Evolutionary conservation across 2,329 filamentous ascomycete species (phyloP).

Genomic region (Metarhizium robertsii): DNA sequence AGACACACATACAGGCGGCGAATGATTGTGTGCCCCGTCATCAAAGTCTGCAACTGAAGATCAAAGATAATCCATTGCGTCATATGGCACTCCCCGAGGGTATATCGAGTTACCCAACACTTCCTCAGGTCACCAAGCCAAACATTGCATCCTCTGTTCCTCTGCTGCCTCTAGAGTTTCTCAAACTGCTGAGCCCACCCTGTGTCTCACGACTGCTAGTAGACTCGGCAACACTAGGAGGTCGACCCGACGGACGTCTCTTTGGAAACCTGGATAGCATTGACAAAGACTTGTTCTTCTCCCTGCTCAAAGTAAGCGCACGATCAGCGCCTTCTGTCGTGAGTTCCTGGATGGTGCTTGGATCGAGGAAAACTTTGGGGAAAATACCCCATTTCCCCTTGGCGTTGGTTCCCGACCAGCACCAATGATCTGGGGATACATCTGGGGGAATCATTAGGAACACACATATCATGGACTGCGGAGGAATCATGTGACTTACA

Average conservation of each 20-base stretch:
- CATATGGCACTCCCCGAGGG: neutral
- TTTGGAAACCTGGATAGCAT: conserved; percentile 24
- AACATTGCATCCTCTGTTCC: neutral
- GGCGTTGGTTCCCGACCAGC: conserved; percentile 44
- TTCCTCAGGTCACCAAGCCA: no score
- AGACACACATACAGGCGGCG: neutral
- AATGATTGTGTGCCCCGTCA: neutral
- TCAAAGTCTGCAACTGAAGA: neutral
- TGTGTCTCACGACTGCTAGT: conserved; percentile 21
- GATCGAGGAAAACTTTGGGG: conserved; percentile 39
- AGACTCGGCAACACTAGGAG: conserved; percentile 24
- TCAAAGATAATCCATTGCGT: neutral
- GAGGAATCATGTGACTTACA: conserved; percentile 28
- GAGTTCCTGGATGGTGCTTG: conserved; percentile 32
- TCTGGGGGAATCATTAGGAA: conserved; percentile 18
- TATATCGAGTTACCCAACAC: neutral
- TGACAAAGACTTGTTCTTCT: conserved; percentile 23
- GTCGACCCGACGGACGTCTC: conserved; percentile 20
- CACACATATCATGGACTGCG: no score
- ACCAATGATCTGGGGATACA: conserved; percentile 41
- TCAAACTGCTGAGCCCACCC: neutral
- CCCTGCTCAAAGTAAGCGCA: conserved; percentile 21
- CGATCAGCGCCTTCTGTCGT: conserved; percentile 17
- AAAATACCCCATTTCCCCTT: conserved; percentile 46
- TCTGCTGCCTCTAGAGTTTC: neutral